These are phyloP conservation scores for Xylaria sp. DNA, from an alignment of 2,329 filamentous ascomycete species.

Conservation along the genomic window DNA sequence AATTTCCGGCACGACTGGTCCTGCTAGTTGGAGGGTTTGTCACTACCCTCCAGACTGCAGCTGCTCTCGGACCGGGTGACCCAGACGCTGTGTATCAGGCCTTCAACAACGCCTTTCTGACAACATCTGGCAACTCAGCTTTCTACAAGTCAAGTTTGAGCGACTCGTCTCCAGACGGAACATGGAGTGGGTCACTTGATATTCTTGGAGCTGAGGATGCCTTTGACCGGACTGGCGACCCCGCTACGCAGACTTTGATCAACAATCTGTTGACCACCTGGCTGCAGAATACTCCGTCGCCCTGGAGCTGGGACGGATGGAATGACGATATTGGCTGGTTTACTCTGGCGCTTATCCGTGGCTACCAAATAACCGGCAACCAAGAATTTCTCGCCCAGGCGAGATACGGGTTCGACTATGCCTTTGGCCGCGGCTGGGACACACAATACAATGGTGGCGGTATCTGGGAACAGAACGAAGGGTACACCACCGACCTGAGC, in stretches of 20 bases:
- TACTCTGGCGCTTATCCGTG: constrained; percentile 8
- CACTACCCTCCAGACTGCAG: too few species aligned
- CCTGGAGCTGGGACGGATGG: constrained; percentile 20
- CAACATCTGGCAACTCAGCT: background rate
- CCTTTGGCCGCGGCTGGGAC: constrained; percentile 18
- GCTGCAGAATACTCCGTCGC: background rate
- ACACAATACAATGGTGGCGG: constrained; percentile 3
- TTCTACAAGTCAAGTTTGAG: too few species aligned
- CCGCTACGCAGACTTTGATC: constrained; percentile 1
- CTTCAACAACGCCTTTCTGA: background rate
- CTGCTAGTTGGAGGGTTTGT: too few species aligned
- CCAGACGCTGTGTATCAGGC: too few species aligned
- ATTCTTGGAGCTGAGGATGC: constrained; percentile 3
- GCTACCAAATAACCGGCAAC: constrained; percentile 11
- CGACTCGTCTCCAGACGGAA: constrained; percentile 3
- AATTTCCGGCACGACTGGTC: too few species aligned
- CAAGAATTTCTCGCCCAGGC: constrained; percentile 11
- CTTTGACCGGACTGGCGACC: constrained; percentile 6
- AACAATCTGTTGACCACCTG: constrained; percentile 7
- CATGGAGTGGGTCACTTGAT: constrained; percentile 1
- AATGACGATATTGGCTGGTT: constrained; percentile 22
- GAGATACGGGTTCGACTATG: constrained; percentile 11
- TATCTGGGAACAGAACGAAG: constrained; percentile 11
- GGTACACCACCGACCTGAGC: too few species aligned
- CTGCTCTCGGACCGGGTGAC: too few species aligned